phyloP scores from a whole-genome alignment of 2,329 filamentous ascomycete species.

The Knoxdaviesia capensis region DNA sequence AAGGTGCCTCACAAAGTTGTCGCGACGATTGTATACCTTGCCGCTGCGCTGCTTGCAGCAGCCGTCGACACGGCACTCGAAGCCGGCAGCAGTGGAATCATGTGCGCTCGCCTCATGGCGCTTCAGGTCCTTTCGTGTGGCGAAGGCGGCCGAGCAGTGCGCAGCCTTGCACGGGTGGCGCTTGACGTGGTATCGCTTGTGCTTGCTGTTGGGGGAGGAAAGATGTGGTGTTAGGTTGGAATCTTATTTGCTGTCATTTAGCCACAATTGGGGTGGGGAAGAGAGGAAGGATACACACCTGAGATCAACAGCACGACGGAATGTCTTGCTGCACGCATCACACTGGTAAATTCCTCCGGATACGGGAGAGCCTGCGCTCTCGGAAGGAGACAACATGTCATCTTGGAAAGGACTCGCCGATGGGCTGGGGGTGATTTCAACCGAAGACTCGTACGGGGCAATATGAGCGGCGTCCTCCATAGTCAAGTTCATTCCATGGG shows the following conservation, averaged over 20 bases:
- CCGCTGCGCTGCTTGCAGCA: slow-evolving; percentile 9
- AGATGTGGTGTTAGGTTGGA: not conserved
- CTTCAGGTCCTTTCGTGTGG: slow-evolving; percentile 10
- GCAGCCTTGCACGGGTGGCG: slow-evolving; percentile 6
- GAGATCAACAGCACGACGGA: slow-evolving; percentile 3
- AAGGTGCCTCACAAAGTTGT: slow-evolving; percentile 10
- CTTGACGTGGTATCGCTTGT: slow-evolving; percentile 9
- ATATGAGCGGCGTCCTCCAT: too few species aligned
- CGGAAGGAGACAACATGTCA: too few species aligned
- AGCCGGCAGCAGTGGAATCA: slow-evolving; percentile 5
- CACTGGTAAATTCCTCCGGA: too few species aligned
- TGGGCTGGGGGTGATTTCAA: too few species aligned
- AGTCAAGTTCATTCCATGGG: too few species aligned
- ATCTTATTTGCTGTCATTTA: not conserved
- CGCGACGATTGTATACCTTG: slow-evolving; percentile 10
- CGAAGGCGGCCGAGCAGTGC: slow-evolving; percentile 8
- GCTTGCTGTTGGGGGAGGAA: slow-evolving; percentile 4
- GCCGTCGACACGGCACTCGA: slow-evolving; percentile 8
- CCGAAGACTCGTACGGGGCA: too few species aligned
- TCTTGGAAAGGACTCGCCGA: too few species aligned
- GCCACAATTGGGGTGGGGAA: not conserved
- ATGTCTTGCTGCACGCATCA: slow-evolving; percentile 4
- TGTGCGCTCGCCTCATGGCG: slow-evolving; percentile 8
- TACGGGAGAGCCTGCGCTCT: too few species aligned
- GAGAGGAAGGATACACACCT: too few species aligned